Percentiles rank a stretch among this genome's conserved stretches.
phyloP scores from a whole-genome alignment of 352 stramenopile species.

The Globisporangium sylvaticum region DNA sequence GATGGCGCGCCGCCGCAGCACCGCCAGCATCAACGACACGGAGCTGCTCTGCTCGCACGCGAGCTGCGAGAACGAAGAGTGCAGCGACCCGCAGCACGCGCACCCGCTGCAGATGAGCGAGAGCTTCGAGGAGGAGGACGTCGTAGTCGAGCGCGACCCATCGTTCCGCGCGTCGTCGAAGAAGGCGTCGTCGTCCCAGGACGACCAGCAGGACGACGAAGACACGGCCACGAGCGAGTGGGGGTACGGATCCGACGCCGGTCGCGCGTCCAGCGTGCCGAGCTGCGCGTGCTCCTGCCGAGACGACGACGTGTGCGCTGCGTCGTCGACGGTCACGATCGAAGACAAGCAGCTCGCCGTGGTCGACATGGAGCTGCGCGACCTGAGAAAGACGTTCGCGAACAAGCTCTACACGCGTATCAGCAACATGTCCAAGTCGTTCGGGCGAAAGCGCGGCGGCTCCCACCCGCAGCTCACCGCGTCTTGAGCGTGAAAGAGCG shows the following conservation, averaged over 20 bases:
- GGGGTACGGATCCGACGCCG: conserved; percentile 31
- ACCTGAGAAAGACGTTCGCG: conserved; percentile 57
- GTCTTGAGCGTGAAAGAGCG: conserved; percentile 4
- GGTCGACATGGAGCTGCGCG: conserved; percentile 59
- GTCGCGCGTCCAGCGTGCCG: conserved; percentile 30
- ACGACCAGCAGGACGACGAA: conserved; percentile 33
- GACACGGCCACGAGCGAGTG: conserved; percentile 32
- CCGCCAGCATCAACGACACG: conserved; percentile 25
- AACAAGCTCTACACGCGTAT: conserved; percentile 53
- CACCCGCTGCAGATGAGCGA: conserved; percentile 12
- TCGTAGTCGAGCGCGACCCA: conserved; percentile 8
- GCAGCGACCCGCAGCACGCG: conserved; percentile 15
- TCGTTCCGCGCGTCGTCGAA: conserved; percentile 30
- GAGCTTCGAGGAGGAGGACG: conserved; percentile 13
- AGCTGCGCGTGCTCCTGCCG: conserved; percentile 47
- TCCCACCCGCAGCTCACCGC: conserved; percentile 14
- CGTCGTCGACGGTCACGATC: conserved; percentile 50
- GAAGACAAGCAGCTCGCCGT: conserved; percentile 64
- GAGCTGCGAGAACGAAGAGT: conserved; percentile 17
- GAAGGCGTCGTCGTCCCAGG: conserved; percentile 21
- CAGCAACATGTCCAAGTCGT: conserved; percentile 36
- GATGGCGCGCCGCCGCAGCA: conserved; percentile 29
- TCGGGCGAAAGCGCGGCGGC: conserved; percentile 22
- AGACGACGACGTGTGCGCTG: conserved; percentile 34
- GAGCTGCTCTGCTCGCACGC: conserved; percentile 13